phyloP scores from a whole-genome alignment of 768 basidiomycete species.

The Saitozyma podzolica region DNA sequence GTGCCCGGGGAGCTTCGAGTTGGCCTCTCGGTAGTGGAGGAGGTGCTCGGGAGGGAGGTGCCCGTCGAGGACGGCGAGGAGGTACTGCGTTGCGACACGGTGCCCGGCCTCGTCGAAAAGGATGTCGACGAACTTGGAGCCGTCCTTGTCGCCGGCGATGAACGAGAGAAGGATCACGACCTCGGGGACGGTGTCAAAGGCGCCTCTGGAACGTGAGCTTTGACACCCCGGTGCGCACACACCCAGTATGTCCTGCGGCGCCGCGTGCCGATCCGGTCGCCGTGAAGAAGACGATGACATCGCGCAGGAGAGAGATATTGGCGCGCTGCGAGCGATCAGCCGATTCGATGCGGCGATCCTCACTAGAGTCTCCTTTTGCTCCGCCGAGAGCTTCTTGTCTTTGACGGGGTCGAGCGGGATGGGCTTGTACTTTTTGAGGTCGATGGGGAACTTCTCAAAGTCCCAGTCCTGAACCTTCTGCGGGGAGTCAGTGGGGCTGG shows the following conservation, averaged over 20 bases:
- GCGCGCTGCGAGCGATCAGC: constrained; percentile 43
- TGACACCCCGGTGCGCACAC: constrained; percentile 1
- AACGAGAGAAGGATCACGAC: constrained; percentile 76
- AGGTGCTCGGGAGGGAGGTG: constrained; percentile 71
- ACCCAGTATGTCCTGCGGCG: constrained; percentile 71
- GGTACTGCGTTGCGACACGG: constrained; percentile 85
- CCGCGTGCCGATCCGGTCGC: constrained; percentile 77
- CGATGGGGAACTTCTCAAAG: constrained; percentile 67
- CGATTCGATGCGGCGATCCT: neutral
- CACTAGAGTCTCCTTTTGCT: constrained; percentile 61
- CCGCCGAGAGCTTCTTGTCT: constrained; percentile 60
- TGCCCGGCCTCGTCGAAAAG: constrained; percentile 62
- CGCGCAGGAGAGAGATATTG: constrained; percentile 79
- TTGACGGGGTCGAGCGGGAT: constrained; percentile 71
- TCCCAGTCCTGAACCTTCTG: constrained; percentile 32
- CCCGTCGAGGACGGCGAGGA: constrained; percentile 75
- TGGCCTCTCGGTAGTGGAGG: constrained; percentile 79
- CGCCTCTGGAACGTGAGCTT: constrained; percentile 49
- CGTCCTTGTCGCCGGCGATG: constrained; percentile 61
- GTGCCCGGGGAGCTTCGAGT: constrained; percentile 83
- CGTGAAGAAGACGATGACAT: constrained; percentile 82
- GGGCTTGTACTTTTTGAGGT: constrained; percentile 73
- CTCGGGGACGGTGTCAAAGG: constrained; percentile 74
- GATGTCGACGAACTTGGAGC: constrained; percentile 34
- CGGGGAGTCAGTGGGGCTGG: neutral